These are phyloP conservation scores for Yamadazyma phyllophila DNA, from an alignment of 805 yeast species.

Conservation along the genomic window DNA sequence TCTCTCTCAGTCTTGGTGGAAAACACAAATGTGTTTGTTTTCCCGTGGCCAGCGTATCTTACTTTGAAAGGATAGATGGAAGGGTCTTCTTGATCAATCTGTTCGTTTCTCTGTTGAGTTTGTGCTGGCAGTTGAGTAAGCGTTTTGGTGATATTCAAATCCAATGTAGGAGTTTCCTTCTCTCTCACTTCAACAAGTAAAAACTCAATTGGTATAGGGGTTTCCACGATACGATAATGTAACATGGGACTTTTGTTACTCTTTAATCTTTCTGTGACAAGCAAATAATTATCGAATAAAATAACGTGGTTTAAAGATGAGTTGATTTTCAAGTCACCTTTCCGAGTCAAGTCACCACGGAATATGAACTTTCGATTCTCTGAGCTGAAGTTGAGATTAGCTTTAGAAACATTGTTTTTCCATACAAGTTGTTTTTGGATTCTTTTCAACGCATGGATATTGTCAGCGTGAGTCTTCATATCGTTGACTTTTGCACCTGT, in stretches of 20 bases:
- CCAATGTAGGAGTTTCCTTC: slow-evolving; percentile 18
- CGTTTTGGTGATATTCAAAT: slow-evolving; percentile 18
- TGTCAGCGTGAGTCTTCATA: slow-evolving; percentile 60
- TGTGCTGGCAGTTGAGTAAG: slow-evolving; percentile 17
- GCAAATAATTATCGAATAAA: slow-evolving; percentile 66
- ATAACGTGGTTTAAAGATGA: slow-evolving; percentile 51
- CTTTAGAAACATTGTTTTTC: slow-evolving; percentile 44
- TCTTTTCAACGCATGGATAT: slow-evolving; percentile 50
- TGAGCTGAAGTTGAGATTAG: slow-evolving; percentile 52
- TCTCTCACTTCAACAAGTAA: slow-evolving; percentile 51
- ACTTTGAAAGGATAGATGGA: slow-evolving; percentile 48
- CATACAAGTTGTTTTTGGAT: slow-evolving; percentile 54
- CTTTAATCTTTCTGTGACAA: slow-evolving; percentile 58
- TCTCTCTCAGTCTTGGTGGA: slow-evolving; percentile 47
- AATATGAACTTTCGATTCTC: slow-evolving; percentile 54
- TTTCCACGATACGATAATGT: slow-evolving; percentile 46
- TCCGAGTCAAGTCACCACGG: slow-evolving; percentile 57
- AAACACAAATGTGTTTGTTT: slow-evolving; percentile 52
- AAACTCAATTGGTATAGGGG: slow-evolving; percentile 62
- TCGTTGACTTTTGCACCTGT: slow-evolving; percentile 61
- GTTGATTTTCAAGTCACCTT: slow-evolving; percentile 64
- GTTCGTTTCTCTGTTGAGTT: slow-evolving; percentile 6
- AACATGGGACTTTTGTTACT: slow-evolving; percentile 31
- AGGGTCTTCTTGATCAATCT: slow-evolving; percentile 26
- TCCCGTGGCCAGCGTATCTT: slow-evolving; percentile 55